A percentile compares a stretch with the other conserved stretches of the same genome.
phyloP scores from a whole-genome alignment of 495 filamentous ascomycete genomes.

The Neurospora discreta region DNA sequence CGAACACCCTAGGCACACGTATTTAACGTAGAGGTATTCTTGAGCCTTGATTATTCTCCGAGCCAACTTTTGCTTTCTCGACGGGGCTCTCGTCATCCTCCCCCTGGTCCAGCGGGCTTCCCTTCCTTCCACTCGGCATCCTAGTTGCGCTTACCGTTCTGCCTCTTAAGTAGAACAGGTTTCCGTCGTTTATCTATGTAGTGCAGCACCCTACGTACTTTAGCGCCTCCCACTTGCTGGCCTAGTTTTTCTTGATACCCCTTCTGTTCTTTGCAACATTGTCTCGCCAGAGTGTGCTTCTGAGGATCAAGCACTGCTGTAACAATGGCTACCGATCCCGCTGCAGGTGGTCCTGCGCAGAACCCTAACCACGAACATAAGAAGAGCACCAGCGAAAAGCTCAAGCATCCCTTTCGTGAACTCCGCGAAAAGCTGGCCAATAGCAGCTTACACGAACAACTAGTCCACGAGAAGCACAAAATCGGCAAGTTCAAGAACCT shows the following conservation, averaged over 20 bases:
- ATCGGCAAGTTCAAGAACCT: constrained; percentile 46
- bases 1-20: background rate
- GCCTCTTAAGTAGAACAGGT: background rate
- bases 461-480: constrained; percentile 40
- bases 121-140: background rate
- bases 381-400: constrained; percentile 14
- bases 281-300: background rate
- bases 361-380: constrained; percentile 9
- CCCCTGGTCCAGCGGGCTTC: background rate
- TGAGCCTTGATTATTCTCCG: background rate
- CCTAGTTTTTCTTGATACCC: background rate
- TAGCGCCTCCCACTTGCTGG: background rate
- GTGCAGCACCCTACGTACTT: background rate
- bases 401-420: constrained; percentile 28
- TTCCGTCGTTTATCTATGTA: background rate
- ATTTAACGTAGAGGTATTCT: background rate
- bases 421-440: constrained; percentile 39
- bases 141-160: background rate
- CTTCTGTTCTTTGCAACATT: background rate
- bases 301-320: background rate
- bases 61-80: background rate
- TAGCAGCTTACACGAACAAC: constrained; percentile 16
- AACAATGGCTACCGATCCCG: background rate
- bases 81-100: background rate
- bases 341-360: background rate